Conservation (phyloP, 2,329 filamentous ascomycete species). For the Monosporascus sp. region DNA sequence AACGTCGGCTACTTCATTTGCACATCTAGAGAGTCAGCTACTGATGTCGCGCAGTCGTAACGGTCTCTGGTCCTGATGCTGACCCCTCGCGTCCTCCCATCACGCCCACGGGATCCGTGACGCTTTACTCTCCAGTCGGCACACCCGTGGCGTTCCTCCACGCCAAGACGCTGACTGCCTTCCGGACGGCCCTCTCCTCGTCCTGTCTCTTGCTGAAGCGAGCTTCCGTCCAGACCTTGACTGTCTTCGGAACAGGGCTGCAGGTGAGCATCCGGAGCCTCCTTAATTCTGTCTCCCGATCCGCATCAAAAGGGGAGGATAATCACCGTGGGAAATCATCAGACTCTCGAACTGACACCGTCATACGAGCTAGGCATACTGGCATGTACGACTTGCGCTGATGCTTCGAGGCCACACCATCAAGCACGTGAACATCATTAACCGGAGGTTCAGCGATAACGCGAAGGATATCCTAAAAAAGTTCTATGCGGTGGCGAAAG, state of each 20-base stretch:
- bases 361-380: conserved; percentile 58
- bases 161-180: conserved; percentile 70
- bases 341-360: too few relatives aligned
- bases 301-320: too few relatives aligned
- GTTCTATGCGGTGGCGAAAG: conserved; percentile 38
- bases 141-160: conserved; percentile 63
- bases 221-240: conserved; percentile 65
- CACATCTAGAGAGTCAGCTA: conserved; percentile 3
- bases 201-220: conserved; percentile 62
- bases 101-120: conserved; percentile 60
- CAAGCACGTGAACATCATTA: conserved; percentile 77
- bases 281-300: background rate
- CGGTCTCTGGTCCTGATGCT: conserved; percentile 42
- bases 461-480: conserved; percentile 46
- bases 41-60: conserved; percentile 47
- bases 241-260: conserved; percentile 81
- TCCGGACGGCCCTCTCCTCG: conserved; percentile 71
- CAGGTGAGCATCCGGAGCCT: conserved; percentile 38
- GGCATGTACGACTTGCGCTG: conserved; percentile 83
- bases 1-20: background rate
- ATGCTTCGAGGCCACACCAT: conserved; percentile 67
- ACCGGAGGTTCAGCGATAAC: conserved; percentile 60
- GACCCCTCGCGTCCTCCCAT: conserved; percentile 29
- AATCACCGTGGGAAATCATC: too few relatives aligned
- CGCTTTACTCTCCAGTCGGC: conserved; percentile 60